These are phyloP conservation scores for Neurospora sp. DNA, from an alignment of 495 filamentous ascomycete species.

Conservation along the genomic window DNA sequence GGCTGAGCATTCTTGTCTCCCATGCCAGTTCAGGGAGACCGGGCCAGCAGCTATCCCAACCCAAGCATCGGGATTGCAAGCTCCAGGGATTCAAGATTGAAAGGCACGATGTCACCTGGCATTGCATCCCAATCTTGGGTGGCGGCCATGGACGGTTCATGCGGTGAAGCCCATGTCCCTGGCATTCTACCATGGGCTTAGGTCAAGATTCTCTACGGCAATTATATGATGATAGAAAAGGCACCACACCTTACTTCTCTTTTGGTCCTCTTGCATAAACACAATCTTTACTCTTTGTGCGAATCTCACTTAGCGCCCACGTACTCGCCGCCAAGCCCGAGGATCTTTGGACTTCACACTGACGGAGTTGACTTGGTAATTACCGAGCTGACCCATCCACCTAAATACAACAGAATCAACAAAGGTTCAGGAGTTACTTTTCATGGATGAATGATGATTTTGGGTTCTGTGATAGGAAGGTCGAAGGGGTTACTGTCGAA, in stretches of 20 bases:
- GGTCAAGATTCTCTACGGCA: background rate
- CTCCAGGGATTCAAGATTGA: background rate
- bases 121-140: background rate
- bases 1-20: background rate
- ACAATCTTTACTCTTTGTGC: background rate
- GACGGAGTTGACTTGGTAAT: background rate
- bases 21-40: background rate
- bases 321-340: background rate
- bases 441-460: background rate
- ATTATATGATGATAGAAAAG: background rate
- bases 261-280: background rate
- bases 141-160: background rate
- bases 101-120: background rate
- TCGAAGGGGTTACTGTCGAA: background rate
- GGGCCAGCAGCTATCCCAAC: background rate
- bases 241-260: background rate
- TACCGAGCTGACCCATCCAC: background rate
- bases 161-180: background rate
- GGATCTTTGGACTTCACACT: background rate
- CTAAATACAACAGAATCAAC: background rate
- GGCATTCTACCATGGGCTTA: background rate
- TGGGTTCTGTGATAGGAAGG: background rate
- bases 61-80: background rate
- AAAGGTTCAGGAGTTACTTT: background rate
- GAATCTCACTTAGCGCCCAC: background rate